phyloP scores from a whole-genome alignment of 2,329 filamentous ascomycete species.

The Ophiostoma montium region DNA sequence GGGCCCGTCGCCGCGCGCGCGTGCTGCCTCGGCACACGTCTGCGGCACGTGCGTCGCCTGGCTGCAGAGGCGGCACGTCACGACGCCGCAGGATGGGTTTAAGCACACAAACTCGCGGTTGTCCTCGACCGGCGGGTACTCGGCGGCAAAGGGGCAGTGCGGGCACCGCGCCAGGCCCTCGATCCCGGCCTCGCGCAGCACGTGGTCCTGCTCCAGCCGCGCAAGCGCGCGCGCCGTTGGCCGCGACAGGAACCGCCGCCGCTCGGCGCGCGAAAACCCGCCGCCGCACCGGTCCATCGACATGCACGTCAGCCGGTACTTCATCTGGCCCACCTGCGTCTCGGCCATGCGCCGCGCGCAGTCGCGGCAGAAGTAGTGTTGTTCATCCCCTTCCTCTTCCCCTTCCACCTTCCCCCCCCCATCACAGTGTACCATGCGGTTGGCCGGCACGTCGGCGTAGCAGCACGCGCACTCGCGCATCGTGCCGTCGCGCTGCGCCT shows the following conservation, averaged over 20 bases:
- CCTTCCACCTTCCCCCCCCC: no score
- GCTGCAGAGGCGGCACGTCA: constrained; percentile 56
- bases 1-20: constrained; percentile 38
- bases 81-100: constrained; percentile 46
- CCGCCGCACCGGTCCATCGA: constrained; percentile 51
- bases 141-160: constrained; percentile 69
- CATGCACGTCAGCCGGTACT: constrained; percentile 57
- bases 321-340: constrained; percentile 52
- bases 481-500: constrained; percentile 33
- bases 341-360: constrained; percentile 56
- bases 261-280: background rate
- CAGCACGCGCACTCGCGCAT: constrained; percentile 61
- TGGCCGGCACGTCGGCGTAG: constrained; percentile 49
- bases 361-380: constrained; percentile 48
- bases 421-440: constrained; percentile 55
- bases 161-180: constrained; percentile 64
- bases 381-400: constrained; percentile 25
- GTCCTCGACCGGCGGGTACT: constrained; percentile 50
- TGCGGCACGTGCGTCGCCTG: constrained; percentile 56
- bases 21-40: constrained; percentile 52
- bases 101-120: constrained; percentile 63
- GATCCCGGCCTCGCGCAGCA: constrained; percentile 54
- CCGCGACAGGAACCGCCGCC: constrained; percentile 37
- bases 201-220: constrained; percentile 56
- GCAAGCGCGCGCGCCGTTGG: constrained; percentile 43